Evolutionary conservation across 179 eudicot genomes (phyloP), one percentile per base, ranked within the genome.

Genomic region (Heliamphora pulchella): DNA sequence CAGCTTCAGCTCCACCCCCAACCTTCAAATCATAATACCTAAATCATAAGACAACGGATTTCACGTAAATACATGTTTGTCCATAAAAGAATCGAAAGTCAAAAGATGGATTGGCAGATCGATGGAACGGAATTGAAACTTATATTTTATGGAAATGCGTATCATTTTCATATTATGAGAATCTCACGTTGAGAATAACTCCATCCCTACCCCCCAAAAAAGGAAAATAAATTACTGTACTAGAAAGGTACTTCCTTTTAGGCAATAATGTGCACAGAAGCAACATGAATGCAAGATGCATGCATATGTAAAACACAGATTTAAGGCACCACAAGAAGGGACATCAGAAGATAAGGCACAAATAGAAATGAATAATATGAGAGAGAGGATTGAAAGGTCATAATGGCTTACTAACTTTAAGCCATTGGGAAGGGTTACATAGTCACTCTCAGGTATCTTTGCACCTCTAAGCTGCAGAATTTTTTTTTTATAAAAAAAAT

Each of bases 11-110:
- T 64, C 98, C 98, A 79, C 71, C 72, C 79, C 98, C 98, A 57
- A 94, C 97, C 87, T 89, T 94, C 85, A 94, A 78, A 85, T 94
- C 98, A 87, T 93, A 94, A 78, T 91, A 93, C 91, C 98, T 94
- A 78, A 80, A 89, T 77, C 50, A 75, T 59, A 71, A 14, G 50
- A 20, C 81, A 79, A 44, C 39, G 67, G 76, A 75, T 43, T 62
- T 53, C n/a, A 10, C 13, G 31, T n/a, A 50, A 48, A 46, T 5
- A 47, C 13, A 31, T 31, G 31, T 31, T 31, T 31, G 31, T 31
- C 31, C 31, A 31, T 31, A 31, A 31, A 31, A n/a, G 51, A 82
- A 55, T 61, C 65, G 41, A 73, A 78, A 58, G 47, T 41, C 43
- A 62, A 53, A 58, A 63, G 22, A 77, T 22, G 72, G 10, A 64